These are phyloP conservation scores for Pseudoturritis turrita DNA, from an alignment of 345 rosid species.

Conservation along the genomic window DNA sequence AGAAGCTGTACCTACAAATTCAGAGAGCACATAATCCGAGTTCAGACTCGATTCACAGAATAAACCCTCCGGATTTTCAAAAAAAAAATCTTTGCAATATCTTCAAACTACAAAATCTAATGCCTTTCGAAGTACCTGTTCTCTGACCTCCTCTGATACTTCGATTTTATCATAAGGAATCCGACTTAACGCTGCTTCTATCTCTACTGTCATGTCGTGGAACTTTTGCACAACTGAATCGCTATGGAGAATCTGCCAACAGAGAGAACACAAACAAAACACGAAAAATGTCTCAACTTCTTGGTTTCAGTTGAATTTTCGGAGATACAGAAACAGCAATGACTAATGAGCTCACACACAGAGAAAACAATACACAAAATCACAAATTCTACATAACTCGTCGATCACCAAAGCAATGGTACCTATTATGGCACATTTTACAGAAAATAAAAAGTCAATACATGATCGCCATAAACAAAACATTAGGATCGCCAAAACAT, in stretches of 20 bases:
- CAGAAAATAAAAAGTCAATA: neutral
- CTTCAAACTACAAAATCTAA: neutral
- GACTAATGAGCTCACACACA: neutral
- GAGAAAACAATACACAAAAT: neutral
- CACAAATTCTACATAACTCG: slow-evolving; percentile 1
- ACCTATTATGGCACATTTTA: neutral
- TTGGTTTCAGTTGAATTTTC: neutral
- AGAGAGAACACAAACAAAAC: neutral
- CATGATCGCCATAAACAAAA: neutral
- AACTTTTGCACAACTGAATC: slow-evolving; percentile 44
- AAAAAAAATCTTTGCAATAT: slow-evolving; percentile 1
- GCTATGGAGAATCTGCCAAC: slow-evolving; percentile 52
- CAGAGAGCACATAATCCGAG: slow-evolving; percentile 2
- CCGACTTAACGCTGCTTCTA: slow-evolving; percentile 67
- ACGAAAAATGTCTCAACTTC: neutral
- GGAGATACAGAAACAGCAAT: neutral
- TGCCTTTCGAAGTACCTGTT: slow-evolving; percentile 54
- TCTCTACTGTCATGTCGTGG: slow-evolving; percentile 48
- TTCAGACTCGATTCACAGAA: neutral
- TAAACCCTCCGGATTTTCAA: neutral
- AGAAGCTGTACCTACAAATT: slow-evolving; percentile 68
- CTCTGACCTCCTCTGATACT: slow-evolving; percentile 78
- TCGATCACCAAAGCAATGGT: neutral
- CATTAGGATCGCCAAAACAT: neutral
- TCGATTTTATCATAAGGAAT: slow-evolving; percentile 56